A percentile compares a stretch with the other conserved stretches of the same genome.
phyloP scores from a whole-genome alignment of 2,329 filamentous ascomycete species.

The Tolypocladium sp. region DNA sequence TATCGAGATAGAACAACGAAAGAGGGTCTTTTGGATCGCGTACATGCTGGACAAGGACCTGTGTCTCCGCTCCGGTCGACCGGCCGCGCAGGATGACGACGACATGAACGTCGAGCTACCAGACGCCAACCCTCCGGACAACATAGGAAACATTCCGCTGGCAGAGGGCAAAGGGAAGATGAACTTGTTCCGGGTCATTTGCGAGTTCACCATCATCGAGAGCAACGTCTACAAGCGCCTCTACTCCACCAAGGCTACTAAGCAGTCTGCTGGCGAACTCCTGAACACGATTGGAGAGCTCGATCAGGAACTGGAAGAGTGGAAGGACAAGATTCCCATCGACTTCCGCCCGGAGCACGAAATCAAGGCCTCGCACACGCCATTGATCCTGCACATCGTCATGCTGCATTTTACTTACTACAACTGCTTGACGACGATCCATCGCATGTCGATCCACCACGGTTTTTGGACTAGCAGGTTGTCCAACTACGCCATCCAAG shows the following conservation, averaged over 20 bases:
- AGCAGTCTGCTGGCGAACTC: constrained; percentile 85
- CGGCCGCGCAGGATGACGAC: constrained; percentile 54
- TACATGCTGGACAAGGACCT: constrained; percentile 58
- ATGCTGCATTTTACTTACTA: constrained; percentile 96
- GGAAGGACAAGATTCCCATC: constrained; percentile 92
- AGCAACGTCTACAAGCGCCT: constrained; percentile 88
- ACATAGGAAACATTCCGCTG: constrained; percentile 88
- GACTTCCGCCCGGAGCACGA: constrained; percentile 97
- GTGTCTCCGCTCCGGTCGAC: constrained; percentile 49
- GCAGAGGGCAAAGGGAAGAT: constrained; percentile 84
- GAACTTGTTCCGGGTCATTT: constrained; percentile 91
- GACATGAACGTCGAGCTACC: constrained; percentile 94
- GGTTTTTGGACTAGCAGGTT: constrained; percentile 96
- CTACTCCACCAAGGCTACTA: constrained; percentile 86
- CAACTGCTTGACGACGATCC: constrained; percentile 94
- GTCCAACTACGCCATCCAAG: constrained; percentile 91
- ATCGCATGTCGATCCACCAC: constrained; percentile 96
- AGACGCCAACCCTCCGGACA: constrained; percentile 81
- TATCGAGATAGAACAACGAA: constrained; percentile 84
- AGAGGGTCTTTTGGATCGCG: constrained; percentile 57
- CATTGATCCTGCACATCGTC: constrained; percentile 88
- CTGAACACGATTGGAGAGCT: constrained; percentile 94
- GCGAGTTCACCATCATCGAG: constrained; percentile 83
- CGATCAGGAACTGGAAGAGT: constrained; percentile 80
- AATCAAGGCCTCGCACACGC: constrained; percentile 86